Evolutionary conservation across 192 early-diverging fungal genomes (phyloP).

Genomic region (Backusella westeae): DNA sequence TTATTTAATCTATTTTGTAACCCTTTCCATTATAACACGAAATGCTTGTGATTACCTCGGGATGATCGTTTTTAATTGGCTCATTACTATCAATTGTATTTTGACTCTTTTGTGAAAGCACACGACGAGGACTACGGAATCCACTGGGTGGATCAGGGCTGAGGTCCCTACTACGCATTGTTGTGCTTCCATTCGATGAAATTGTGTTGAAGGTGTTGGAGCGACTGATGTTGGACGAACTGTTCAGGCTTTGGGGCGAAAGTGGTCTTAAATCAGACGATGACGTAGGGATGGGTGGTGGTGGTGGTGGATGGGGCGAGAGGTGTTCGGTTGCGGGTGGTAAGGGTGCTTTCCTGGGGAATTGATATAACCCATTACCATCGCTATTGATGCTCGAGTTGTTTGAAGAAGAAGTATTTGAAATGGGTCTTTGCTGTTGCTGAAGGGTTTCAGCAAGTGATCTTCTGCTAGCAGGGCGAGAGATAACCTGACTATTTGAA

Average conservation of each 20-base stretch:
- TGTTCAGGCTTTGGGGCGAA: constrained; percentile 20
- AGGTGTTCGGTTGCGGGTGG: constrained; percentile 9
- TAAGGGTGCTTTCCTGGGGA: constrained; percentile 31
- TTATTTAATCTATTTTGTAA: constrained; percentile 1
- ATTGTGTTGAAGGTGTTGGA: constrained; percentile 36
- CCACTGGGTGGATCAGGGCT: constrained; percentile 3
- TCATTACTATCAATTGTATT: constrained; percentile 2
- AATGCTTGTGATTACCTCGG: not conserved
- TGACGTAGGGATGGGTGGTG: not conserved
- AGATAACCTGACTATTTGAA: not conserved
- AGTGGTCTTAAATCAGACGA: constrained; percentile 11
- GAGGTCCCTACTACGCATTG: not conserved
- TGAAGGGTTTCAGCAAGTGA: not conserved
- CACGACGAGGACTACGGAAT: constrained; percentile 7
- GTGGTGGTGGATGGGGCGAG: not conserved
- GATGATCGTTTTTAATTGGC: not conserved
- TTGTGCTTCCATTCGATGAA: not conserved
- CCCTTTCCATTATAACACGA: not conserved
- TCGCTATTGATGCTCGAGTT: constrained; percentile 28
- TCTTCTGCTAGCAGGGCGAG: not conserved
- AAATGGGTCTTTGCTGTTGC: not conserved
- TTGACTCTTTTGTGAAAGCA: constrained; percentile 15
- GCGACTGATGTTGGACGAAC: constrained; percentile 24
- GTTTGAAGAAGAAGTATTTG: not conserved
- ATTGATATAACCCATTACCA: constrained; percentile 33